Evolutionary conservation across 257 asterid genomes (phyloP), one percentile per base, ranked within the genome.

Genomic region (Capsicum baccatum): DNA sequence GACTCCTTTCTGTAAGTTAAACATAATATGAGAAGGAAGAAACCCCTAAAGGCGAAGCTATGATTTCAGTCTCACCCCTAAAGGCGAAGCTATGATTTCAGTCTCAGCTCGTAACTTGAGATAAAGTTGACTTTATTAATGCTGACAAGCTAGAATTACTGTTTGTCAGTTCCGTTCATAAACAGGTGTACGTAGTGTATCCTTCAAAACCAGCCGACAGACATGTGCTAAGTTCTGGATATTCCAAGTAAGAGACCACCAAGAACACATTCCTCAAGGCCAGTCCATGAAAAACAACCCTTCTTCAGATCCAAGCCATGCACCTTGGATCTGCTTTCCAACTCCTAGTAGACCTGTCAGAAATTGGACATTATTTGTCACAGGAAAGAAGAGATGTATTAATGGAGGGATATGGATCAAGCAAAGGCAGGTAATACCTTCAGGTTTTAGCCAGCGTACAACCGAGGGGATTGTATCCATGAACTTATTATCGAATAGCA

Each of bases 381-480:
- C 2, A 66, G 2, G 19, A 8, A 59, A 66, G 48, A 13, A 57
- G 54, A 84, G 64, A 33, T 58, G 60, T 9, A 79, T 42, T 17
- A 37, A 19, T 50, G 26, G 37, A 33, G 70, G 39, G 26, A 80
- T 66, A 52, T 16, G 54, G 15, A 56, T 21, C 47, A 35, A n/a
- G 57, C 26, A 63, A 19, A 79, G 66, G 59, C 73, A 17, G 15
- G 42, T 37, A 79, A 76, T 87, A 67, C 95, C 92, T 88, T 21
- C 79, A 58, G 67, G 80, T 89, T 88, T 89, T 21, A 97, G 92
- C 99, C 99, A 97, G 88, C 96, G 90, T 68, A 95, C 93, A 60
- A 92, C 91, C 6, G 96, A 86, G 66, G 99, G 97, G 52, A 88
- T 83, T 37, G 97, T 81, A 82, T 88, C 82, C 96, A 88, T 92